Conservation (phyloP, 2,329 filamentous ascomycete genomes). For the Verticillium tricorpus region DNA sequence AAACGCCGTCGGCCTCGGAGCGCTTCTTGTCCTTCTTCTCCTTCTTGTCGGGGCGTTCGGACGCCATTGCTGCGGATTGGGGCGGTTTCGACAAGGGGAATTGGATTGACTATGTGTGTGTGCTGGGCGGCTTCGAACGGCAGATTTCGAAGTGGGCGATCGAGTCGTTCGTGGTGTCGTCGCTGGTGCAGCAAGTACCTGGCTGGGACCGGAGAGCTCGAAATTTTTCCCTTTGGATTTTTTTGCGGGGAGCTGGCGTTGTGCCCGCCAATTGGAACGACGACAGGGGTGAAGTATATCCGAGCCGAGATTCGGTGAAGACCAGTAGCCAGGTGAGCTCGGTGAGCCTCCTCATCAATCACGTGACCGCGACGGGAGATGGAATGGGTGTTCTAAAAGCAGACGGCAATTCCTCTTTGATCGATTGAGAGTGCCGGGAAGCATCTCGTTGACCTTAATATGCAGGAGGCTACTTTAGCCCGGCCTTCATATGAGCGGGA, state of each 20-base stretch:
- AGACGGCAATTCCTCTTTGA: too few relatives aligned
- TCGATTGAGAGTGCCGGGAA: too few relatives aligned
- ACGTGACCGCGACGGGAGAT: neutral
- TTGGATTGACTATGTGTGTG: neutral
- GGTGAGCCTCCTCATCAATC: neutral
- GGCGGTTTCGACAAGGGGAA: neutral
- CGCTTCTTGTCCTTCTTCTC: constrained; percentile 28
- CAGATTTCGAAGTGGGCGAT: neutral
- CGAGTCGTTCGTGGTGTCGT: neutral
- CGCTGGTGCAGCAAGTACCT: neutral
- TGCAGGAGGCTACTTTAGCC: too few relatives aligned
- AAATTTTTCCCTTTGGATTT: constrained; percentile 4
- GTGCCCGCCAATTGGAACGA: neutral
- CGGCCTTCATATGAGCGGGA: too few relatives aligned
- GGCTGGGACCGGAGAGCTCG: neutral
- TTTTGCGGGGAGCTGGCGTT: constrained; percentile 3
- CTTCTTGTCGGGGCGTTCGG: constrained; percentile 45
- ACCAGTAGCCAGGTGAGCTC: neutral
- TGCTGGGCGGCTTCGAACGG: neutral
- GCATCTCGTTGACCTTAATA: too few relatives aligned
- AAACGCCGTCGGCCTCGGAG: constrained; percentile 19
- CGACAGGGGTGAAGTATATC: constrained; percentile 1
- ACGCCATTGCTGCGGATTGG: constrained; percentile 33
- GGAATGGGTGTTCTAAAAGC: neutral
- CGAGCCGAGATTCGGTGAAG: constrained; percentile 5